Percentiles rank a stretch among this genome's conserved stretches.
Conservation (phyloP, 495 filamentous ascomycete species). For the Penicillium soppii region DNA sequence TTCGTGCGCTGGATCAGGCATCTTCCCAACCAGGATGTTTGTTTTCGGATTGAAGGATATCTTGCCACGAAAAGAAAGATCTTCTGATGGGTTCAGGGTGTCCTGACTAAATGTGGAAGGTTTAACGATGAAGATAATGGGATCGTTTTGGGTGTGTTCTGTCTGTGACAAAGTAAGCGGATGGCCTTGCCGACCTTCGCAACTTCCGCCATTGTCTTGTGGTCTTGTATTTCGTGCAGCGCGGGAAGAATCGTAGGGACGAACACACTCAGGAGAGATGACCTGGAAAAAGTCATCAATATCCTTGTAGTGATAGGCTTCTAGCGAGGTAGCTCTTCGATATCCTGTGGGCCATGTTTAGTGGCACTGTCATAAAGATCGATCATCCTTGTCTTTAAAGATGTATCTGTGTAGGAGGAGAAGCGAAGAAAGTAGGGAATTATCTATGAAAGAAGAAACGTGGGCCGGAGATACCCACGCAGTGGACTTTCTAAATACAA, state of each 20-base stretch:
- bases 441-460: neutral
- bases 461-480: too few species aligned
- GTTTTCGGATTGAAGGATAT: neutral
- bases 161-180: neutral
- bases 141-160: neutral
- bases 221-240: too few species aligned
- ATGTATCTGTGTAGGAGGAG: too few species aligned
- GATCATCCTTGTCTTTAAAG: neutral
- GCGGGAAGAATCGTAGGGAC: neutral
- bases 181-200: neutral
- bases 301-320: neutral
- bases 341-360: neutral
- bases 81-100: neutral
- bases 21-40: constrained; percentile 2
- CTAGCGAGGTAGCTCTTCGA: constrained; percentile 4
- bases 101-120: neutral
- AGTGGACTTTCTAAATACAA: too few species aligned
- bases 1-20: neutral
- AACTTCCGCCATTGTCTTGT: too few species aligned
- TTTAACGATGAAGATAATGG: constrained; percentile 1
- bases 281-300: constrained; percentile 2
- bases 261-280: constrained; percentile 1
- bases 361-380: neutral
- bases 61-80: neutral
- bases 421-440: neutral